Evolutionary conservation across 2,329 filamentous ascomycete genomes (phyloP).

Genomic region (Berkeleyomyces rouxiae): DNA sequence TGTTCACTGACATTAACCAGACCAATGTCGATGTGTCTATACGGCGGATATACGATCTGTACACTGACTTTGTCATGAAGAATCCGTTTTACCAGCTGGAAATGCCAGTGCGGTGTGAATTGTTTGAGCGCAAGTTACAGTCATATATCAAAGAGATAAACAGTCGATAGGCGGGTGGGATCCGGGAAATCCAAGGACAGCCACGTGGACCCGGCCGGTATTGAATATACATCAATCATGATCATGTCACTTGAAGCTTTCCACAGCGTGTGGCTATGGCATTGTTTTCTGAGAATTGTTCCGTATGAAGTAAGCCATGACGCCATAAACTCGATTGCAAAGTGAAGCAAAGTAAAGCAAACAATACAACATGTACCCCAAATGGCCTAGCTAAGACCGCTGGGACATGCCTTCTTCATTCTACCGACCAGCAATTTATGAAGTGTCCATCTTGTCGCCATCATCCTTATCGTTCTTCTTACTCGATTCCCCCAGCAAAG

Average conservation of each 20-base stretch:
- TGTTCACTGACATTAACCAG: slow-evolving; percentile 84
- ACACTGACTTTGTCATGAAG: slow-evolving; percentile 97
- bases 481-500: slow-evolving; percentile 19
- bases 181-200: neutral
- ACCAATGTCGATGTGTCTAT: slow-evolving; percentile 74
- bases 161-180: slow-evolving; percentile 24
- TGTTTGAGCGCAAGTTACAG: slow-evolving; percentile 74
- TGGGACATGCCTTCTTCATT: neutral
- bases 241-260: neutral
- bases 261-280: too few relatives aligned
- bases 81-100: slow-evolving; percentile 97
- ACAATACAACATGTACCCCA: neutral
- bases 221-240: neutral
- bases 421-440: slow-evolving; percentile 29
- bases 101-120: slow-evolving; percentile 91
- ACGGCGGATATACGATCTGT: slow-evolving; percentile 78
- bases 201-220: neutral
- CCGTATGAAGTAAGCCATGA: slow-evolving; percentile 4
- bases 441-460: slow-evolving; percentile 80
- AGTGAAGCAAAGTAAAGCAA: slow-evolving; percentile 4
- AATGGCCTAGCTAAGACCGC: neutral
- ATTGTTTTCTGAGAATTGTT: neutral
- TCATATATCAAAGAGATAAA: slow-evolving; percentile 65
- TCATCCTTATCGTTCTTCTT: slow-evolving; percentile 31
- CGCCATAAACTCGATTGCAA: slow-evolving; percentile 6